Evolutionary conservation across 129 eudicot species (phyloP).

Genomic region (Cynara cardunculus): DNA sequence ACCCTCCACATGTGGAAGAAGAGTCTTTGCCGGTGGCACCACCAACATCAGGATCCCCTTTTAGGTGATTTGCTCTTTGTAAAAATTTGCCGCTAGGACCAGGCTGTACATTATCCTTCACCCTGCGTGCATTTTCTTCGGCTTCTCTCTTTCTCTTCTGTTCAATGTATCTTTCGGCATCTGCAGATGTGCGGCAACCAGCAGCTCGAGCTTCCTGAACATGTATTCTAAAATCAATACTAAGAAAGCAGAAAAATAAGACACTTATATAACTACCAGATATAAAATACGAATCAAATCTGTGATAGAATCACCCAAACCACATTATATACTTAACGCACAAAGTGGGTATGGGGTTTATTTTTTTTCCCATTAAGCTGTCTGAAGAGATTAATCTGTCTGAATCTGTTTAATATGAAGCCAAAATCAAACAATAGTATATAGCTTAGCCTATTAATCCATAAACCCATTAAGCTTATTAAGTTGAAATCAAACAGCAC

Average conservation of each 20-base stretch:
- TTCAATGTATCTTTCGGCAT: constrained; percentile 73
- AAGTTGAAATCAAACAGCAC: not conserved
- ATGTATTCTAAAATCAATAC: not conserved
- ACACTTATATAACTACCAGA: not conserved
- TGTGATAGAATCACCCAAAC: not conserved
- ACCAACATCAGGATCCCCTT: constrained; percentile 52
- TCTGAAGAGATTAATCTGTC: not conserved
- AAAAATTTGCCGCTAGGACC: constrained; percentile 78
- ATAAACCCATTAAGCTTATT: not conserved
- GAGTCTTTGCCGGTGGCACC: constrained; percentile 40
- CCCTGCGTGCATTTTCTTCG: constrained; percentile 60
- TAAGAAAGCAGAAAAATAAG: not conserved
- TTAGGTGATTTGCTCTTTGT: constrained; percentile 67
- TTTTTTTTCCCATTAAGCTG: not conserved
- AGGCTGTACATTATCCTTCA: constrained; percentile 53
- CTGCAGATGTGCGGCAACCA: constrained; percentile 80
- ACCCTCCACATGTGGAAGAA: constrained; percentile 34
- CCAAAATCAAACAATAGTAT: not conserved
- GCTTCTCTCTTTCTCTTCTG: constrained; percentile 78
- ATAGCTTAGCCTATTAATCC: not conserved
- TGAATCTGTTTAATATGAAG: not conserved
- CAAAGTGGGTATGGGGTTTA: not conserved
- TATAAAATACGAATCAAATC: not conserved
- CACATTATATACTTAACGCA: not conserved
- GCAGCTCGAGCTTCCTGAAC: constrained; percentile 91